Percentiles rank a stretch among this genome's conserved stretches.
Conservation (phyloP, 1,284 basidiomycete species). For the Rhodotorula mucilaginosa region DNA sequence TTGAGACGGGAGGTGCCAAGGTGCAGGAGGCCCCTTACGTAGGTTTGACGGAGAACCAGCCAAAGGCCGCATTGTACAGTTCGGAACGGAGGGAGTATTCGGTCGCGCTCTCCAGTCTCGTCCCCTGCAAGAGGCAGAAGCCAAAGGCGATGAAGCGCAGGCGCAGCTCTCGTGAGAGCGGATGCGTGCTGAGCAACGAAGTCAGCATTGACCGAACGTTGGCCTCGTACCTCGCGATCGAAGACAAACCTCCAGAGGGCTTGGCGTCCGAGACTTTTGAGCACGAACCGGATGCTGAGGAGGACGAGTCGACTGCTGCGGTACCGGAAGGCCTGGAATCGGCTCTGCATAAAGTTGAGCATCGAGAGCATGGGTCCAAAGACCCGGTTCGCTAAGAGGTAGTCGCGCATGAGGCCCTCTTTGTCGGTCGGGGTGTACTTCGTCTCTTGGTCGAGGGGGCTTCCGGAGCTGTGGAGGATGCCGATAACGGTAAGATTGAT, state of each 20-base stretch:
- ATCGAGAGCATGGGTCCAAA: constrained; percentile 80
- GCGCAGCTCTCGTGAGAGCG: constrained; percentile 81
- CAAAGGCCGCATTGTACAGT: constrained; percentile 75
- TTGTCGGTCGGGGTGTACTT: constrained; percentile 90
- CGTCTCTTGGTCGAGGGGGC: constrained; percentile 83
- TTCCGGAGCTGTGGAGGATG: constrained; percentile 61
- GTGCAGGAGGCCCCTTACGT: constrained; percentile 59
- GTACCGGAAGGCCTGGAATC: constrained; percentile 90
- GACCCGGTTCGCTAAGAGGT: constrained; percentile 67
- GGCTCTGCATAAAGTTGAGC: constrained; percentile 84
- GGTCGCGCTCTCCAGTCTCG: constrained; percentile 76
- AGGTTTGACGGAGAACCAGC: constrained; percentile 87
- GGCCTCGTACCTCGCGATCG: neutral
- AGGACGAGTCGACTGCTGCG: constrained; percentile 79
- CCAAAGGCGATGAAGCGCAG: constrained; percentile 89
- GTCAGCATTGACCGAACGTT: neutral
- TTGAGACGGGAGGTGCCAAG: neutral
- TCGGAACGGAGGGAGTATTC: constrained; percentile 74
- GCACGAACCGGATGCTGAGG: constrained; percentile 76
- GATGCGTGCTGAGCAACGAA: constrained; percentile 55
- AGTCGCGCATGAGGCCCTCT: constrained; percentile 71
- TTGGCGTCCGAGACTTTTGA: constrained; percentile 68
- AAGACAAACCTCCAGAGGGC: constrained; percentile 66
- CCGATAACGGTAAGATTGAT: neutral
- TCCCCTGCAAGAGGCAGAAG: constrained; percentile 86